Conservation (phyloP, 176 grass and related monocot species). For the Raddia guianensis region DNA sequence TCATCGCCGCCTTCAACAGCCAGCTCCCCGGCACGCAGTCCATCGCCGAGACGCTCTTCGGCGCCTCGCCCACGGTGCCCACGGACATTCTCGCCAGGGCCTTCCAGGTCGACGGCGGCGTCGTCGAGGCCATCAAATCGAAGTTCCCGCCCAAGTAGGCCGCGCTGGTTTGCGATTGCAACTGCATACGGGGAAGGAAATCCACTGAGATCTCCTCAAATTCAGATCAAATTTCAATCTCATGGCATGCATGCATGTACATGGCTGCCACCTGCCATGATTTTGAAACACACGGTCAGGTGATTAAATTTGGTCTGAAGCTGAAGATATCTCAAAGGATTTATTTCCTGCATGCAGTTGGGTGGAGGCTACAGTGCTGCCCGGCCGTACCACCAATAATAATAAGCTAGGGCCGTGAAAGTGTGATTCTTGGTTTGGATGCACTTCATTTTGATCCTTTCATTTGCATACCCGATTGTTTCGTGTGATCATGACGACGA, state of each 20-base stretch:
- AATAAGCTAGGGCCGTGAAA: background rate
- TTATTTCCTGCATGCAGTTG: background rate
- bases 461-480: background rate
- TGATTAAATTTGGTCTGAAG: no score
- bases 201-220: constrained; percentile 60
- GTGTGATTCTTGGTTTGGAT: background rate
- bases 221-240: constrained; percentile 34
- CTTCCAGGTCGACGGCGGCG: no score
- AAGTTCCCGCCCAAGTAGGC: no score
- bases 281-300: no score
- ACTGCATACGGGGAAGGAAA: no score
- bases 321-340: no score
- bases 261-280: no score
- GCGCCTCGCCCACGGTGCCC: constrained; percentile 46
- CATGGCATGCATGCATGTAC: no score
- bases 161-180: no score
- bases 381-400: background rate
- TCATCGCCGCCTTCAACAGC: constrained; percentile 68
- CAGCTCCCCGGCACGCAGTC: constrained; percentile 66
- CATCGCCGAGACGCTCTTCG: constrained; percentile 54
- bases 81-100: constrained; percentile 52
- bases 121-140: no score
- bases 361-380: background rate
- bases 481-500: no score
- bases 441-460: no score